Conservation (phyloP, 768 basidiomycete genomes). For the Podaxis pistillaris region DNA sequence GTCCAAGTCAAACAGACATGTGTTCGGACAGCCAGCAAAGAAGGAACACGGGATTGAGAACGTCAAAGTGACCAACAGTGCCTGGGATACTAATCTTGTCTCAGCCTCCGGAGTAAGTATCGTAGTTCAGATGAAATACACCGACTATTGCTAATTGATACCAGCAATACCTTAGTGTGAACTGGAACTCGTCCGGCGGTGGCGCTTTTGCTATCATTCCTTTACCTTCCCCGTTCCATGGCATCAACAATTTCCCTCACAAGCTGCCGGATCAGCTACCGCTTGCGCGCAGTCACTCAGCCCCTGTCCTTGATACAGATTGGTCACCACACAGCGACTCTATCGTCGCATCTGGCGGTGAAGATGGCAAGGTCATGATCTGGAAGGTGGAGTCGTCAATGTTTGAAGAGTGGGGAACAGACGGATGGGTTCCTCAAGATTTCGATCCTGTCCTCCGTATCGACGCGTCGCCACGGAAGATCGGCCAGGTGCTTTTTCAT, state of each 20-base stretch:
- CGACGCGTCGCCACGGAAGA: slow-evolving; percentile 80
- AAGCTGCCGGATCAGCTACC: slow-evolving; percentile 93
- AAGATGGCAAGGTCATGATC: slow-evolving; percentile 91
- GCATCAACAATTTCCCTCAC: slow-evolving; percentile 54
- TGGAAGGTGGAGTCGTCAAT: slow-evolving; percentile 72
- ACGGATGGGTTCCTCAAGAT: slow-evolving; percentile 80
- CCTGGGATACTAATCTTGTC: slow-evolving; percentile 96
- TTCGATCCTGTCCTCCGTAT: slow-evolving; percentile 83
- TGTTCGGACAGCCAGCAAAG: slow-evolving; percentile 87
- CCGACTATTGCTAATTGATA: slow-evolving; percentile 10
- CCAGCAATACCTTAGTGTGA: slow-evolving; percentile 84
- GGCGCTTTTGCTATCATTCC: slow-evolving; percentile 96
- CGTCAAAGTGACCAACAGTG: slow-evolving; percentile 81
- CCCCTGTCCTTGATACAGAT: slow-evolving; percentile 88
- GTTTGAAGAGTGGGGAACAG: slow-evolving; percentile 86
- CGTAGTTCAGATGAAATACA: background rate
- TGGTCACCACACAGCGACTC: slow-evolving; percentile 95
- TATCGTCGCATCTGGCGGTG: slow-evolving; percentile 87
- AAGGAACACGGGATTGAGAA: slow-evolving; percentile 82
- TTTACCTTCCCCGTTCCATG: slow-evolving; percentile 67
- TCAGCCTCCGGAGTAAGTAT: slow-evolving; percentile 73
- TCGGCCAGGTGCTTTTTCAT: slow-evolving; percentile 93
- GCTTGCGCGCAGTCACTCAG: slow-evolving; percentile 83
- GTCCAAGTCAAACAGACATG: slow-evolving; percentile 57
- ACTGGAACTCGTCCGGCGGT: slow-evolving; percentile 92